phyloP scores from a whole-genome alignment of 345 rosid genomes.

The Adansonia digitata region DNA sequence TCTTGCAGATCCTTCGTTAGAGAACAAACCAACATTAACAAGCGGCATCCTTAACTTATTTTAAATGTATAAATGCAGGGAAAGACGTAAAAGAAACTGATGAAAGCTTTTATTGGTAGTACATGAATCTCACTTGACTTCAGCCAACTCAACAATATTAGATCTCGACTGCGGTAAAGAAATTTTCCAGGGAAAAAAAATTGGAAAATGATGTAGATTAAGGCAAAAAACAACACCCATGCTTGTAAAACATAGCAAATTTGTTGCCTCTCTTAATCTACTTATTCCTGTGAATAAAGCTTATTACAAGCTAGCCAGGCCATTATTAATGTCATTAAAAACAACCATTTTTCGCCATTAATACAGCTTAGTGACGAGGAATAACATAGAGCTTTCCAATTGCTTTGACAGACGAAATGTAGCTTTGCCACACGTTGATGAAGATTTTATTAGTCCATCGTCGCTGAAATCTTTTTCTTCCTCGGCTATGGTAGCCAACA shows the following conservation, averaged over 20 bases:
- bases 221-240: conserved; percentile 6
- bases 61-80: not conserved
- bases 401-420: not conserved
- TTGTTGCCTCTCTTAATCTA: conserved; percentile 2
- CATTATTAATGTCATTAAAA: not conserved
- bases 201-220: conserved; percentile 10
- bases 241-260: not conserved
- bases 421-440: not conserved
- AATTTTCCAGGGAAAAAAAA: not conserved
- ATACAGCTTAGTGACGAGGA: not conserved
- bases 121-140: not conserved
- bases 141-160: not conserved
- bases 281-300: not conserved
- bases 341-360: not conserved
- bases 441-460: not conserved
- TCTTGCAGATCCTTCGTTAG: too few relatives aligned
- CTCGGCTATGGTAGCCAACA: conserved; percentile 42
- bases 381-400: not conserved
- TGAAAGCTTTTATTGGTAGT: not conserved
- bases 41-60: too few relatives aligned
- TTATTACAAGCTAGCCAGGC: not conserved
- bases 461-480: conserved; percentile 34
- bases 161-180: not conserved
- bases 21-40: too few relatives aligned
- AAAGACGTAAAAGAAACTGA: too few relatives aligned